Conservation (phyloP, 2,329 filamentous ascomycete genomes). For the Aureobasidium sp. region DNA sequence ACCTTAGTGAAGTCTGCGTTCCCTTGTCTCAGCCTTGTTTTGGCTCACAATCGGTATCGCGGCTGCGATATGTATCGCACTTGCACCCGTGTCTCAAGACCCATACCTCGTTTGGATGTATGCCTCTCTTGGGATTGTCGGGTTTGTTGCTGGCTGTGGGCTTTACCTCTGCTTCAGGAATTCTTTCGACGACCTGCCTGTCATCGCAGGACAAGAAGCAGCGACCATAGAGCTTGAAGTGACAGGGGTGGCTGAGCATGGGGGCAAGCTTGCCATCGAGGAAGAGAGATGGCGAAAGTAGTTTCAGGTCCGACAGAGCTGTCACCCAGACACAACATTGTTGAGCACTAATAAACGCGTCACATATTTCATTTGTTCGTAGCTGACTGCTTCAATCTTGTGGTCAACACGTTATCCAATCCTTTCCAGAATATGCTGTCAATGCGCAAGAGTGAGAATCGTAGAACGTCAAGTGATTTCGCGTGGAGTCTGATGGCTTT, state of each 20-base stretch:
- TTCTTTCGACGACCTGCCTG: slow-evolving; percentile 49
- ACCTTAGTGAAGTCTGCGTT: neutral
- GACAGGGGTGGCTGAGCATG: neutral
- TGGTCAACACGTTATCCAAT: neutral
- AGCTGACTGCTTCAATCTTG: neutral
- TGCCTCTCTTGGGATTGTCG: slow-evolving; percentile 66
- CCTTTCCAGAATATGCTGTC: slow-evolving; percentile 13
- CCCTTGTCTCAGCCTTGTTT: slow-evolving; percentile 57
- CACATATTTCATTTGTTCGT: neutral
- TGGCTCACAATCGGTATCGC: slow-evolving; percentile 66
- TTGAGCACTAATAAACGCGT: too few relatives aligned
- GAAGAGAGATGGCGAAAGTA: neutral
- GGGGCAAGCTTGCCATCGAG: neutral
- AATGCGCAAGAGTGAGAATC: neutral
- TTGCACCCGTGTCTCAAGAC: slow-evolving; percentile 67
- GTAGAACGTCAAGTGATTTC: neutral
- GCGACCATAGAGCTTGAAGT: neutral
- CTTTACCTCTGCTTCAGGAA: slow-evolving; percentile 76
- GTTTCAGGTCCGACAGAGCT: neutral
- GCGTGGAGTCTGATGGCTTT: neutral
- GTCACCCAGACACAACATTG: too few relatives aligned
- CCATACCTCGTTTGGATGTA: slow-evolving; percentile 77
- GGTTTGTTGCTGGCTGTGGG: slow-evolving; percentile 64
- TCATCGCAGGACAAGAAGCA: neutral
- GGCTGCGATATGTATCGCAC: slow-evolving; percentile 66